These are phyloP conservation scores for Botrytis fabae DNA, from an alignment of 2,329 filamentous ascomycete genomes.

Conservation along the genomic window DNA sequence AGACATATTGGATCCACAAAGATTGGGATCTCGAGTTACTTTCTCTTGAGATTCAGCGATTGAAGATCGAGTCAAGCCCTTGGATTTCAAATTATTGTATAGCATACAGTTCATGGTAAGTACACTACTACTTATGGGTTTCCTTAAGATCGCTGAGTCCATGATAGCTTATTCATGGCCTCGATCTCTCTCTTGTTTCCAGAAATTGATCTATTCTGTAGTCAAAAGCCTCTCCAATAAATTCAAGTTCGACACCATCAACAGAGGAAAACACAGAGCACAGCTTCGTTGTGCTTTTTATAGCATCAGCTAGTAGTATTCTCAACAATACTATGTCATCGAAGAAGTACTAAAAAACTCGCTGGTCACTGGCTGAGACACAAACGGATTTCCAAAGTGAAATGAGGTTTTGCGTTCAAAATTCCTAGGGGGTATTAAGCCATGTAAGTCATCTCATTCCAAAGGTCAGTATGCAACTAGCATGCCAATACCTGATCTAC, in stretches of 20 bases:
- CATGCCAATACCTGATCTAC: conserved; percentile 39
- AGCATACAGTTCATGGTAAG: background rate
- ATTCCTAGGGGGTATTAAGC: background rate
- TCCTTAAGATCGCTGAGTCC: background rate
- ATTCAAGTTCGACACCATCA: background rate
- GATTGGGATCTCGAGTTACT: background rate
- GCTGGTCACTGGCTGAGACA: background rate
- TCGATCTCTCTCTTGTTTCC: background rate
- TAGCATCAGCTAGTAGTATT: background rate
- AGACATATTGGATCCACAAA: too few relatives aligned
- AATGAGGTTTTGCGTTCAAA: background rate
- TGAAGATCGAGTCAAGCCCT: background rate
- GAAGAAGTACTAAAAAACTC: background rate
- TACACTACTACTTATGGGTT: background rate
- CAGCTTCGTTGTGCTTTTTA: background rate
- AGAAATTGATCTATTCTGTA: background rate
- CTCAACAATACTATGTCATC: background rate
- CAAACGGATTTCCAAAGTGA: background rate
- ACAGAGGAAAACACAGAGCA: background rate
- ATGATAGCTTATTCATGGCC: background rate
- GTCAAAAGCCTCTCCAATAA: background rate
- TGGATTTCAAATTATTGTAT: background rate
- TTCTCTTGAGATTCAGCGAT: background rate
- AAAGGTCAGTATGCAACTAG: background rate
- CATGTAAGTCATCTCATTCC: background rate